Conservation (phyloP, 2,329 filamentous ascomycete species). For the Metarhizium robertsii region DNA sequence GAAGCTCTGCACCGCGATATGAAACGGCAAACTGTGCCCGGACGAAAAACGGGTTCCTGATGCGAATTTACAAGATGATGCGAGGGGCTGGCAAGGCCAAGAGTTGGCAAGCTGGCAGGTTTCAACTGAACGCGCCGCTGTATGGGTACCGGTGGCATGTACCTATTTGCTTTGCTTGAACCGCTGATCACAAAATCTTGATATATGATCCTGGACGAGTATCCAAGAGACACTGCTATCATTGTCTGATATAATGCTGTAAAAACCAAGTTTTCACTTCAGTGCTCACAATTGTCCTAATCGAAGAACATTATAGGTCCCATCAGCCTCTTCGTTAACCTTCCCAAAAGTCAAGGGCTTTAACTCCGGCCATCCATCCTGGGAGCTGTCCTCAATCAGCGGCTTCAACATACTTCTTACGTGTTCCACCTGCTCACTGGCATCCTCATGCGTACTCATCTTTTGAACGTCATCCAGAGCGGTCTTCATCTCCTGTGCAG, state of each 20-base stretch:
- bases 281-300: constrained; percentile 3
- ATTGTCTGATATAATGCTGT: neutral
- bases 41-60: neutral
- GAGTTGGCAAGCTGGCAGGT: neutral
- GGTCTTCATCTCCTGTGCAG: constrained; percentile 13
- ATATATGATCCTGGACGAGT: neutral
- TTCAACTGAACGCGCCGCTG: neutral
- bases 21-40: neutral
- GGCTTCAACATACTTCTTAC: constrained; percentile 16
- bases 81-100: neutral
- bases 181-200: neutral
- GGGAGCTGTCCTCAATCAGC: constrained; percentile 7
- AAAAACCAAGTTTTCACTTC: neutral
- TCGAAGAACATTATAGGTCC: constrained; percentile 7
- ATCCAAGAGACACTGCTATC: neutral
- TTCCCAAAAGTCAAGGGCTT: constrained; percentile 13
- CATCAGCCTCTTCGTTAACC: neutral
- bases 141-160: neutral
- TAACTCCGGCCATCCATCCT: constrained; percentile 8
- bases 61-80: neutral
- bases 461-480: constrained; percentile 17
- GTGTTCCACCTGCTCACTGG: constrained; percentile 13
- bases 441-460: constrained; percentile 13
- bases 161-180: neutral
- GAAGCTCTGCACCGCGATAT: neutral